Percentiles rank a stretch among this genome's conserved stretches.
Evolutionary conservation across 805 yeast species (phyloP).

Genomic region (Saccharomycodes ludwigii): DNA sequence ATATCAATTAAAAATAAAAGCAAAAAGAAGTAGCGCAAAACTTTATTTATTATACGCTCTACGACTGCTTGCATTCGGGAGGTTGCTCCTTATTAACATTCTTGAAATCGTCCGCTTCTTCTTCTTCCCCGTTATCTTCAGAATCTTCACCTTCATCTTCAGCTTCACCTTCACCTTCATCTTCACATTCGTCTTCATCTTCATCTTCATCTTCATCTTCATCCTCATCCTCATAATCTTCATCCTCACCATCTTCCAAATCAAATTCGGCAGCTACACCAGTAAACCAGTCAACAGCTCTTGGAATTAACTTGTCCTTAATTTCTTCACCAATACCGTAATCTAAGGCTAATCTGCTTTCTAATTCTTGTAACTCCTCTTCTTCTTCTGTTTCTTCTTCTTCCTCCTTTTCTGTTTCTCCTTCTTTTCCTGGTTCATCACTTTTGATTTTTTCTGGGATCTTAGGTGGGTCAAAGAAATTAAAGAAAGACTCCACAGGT

Average conservation of each 20-base stretch:
- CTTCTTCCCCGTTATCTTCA: conserved; percentile 28
- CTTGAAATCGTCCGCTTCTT: conserved; percentile 24
- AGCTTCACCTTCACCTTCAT: conserved; percentile 26
- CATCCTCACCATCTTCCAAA: conserved; percentile 48
- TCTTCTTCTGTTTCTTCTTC: conserved; percentile 43
- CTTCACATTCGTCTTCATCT: conserved; percentile 40
- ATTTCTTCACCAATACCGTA: conserved; percentile 93
- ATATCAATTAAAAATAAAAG: background rate
- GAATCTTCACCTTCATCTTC: conserved; percentile 29
- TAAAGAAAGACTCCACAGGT: conserved; percentile 91
- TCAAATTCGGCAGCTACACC: conserved; percentile 87
- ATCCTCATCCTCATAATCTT: conserved; percentile 44
- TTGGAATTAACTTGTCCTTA: conserved; percentile 89
- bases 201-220: conserved; percentile 59
- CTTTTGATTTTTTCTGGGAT: conserved; percentile 31
- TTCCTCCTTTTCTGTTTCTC: conserved; percentile 40
- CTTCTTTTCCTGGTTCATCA: conserved; percentile 25
- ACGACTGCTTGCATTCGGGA: conserved; percentile 70
- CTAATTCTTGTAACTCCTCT: conserved; percentile 62
- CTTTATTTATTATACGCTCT: conserved; percentile 7
- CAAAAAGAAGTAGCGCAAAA: background rate
- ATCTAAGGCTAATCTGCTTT: conserved; percentile 77
- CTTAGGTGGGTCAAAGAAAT: conserved; percentile 89
- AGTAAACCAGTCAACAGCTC: conserved; percentile 97
- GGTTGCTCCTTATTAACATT: conserved; percentile 41